phyloP scores from a whole-genome alignment of 2,329 filamentous ascomycete species.

The Curvularia hawaiiensis region DNA sequence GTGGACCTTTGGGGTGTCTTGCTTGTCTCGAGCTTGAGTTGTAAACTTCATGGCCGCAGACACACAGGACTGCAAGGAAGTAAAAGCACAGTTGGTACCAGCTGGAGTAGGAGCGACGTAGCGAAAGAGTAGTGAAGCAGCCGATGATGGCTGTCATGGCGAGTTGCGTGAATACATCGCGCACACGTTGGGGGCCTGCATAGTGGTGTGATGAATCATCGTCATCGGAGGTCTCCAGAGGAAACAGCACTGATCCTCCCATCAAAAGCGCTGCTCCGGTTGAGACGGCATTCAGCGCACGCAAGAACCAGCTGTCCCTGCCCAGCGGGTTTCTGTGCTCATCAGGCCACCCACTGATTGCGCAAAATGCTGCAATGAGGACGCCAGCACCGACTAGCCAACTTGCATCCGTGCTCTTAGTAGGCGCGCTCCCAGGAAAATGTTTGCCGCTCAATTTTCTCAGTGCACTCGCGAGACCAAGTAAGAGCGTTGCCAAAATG shows the following conservation, averaged over 20 bases:
- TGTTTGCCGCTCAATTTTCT: constrained; percentile 14
- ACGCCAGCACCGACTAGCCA: constrained; percentile 9
- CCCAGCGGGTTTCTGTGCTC: constrained; percentile 16
- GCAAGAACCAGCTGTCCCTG: constrained; percentile 12
- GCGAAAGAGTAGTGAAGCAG: constrained; percentile 17
- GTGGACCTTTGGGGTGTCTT: background rate
- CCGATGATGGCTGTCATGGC: constrained; percentile 23
- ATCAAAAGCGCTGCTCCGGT: constrained; percentile 22
- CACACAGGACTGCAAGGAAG: constrained; percentile 19
- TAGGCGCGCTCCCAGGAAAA: constrained; percentile 9
- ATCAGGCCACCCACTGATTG: constrained; percentile 3
- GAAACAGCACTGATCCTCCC: constrained; percentile 26
- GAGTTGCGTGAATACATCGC: constrained; percentile 15
- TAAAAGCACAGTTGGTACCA: constrained; percentile 23
- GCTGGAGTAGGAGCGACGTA: constrained; percentile 32
- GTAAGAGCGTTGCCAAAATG: constrained; percentile 29
- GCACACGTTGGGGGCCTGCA: background rate
- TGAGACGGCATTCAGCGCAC: constrained; percentile 19
- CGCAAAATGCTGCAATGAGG: constrained; percentile 15
- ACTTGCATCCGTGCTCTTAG: background rate
- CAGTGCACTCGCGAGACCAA: constrained; percentile 25
- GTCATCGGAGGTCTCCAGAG: constrained; percentile 5
- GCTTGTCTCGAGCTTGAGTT: background rate
- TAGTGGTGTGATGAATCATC: background rate
- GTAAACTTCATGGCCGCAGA: constrained; percentile 12